phyloP scores from a whole-genome alignment of 345 rosid genomes.

The Geranium rotundifolium region DNA sequence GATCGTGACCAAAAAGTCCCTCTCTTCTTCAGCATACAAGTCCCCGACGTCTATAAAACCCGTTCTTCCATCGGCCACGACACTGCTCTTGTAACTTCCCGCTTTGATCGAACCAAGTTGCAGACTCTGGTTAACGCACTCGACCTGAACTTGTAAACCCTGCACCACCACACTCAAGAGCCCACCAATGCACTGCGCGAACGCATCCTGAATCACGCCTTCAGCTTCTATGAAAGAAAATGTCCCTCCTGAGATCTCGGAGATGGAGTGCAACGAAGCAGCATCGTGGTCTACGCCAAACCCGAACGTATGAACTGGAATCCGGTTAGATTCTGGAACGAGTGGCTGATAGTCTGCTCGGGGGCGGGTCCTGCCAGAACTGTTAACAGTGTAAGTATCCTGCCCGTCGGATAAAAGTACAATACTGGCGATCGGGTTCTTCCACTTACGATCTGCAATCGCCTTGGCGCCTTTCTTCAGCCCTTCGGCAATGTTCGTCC shows the following conservation, averaged over 20 bases:
- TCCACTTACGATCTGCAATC: conserved; percentile 58
- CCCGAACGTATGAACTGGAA: conserved; percentile 92
- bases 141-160: conserved; percentile 49
- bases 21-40: conserved; percentile 91
- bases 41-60: conserved; percentile 77
- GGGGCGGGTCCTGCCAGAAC: conserved; percentile 20
- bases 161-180: conserved; percentile 83
- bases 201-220: conserved; percentile 85
- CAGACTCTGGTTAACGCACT: conserved; percentile 39
- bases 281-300: conserved; percentile 93
- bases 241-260: conserved; percentile 86
- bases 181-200: conserved; percentile 98
- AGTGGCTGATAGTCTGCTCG: conserved; percentile 45
- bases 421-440: conserved; percentile 77
- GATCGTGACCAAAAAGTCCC: conserved; percentile 75
- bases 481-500: conserved; percentile 92
- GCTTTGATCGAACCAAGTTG: conserved; percentile 57
- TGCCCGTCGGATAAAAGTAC: conserved; percentile 87
- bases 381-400: conserved; percentile 65
- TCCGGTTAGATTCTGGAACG: conserved; percentile 39
- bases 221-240: conserved; percentile 95
- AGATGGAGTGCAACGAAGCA: conserved; percentile 69
- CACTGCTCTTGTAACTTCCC: conserved; percentile 55
- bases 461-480: conserved; percentile 76
- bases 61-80: conserved; percentile 26